Conservation (phyloP, 2,329 filamentous ascomycete genomes). For the Botrytis porri region DNA sequence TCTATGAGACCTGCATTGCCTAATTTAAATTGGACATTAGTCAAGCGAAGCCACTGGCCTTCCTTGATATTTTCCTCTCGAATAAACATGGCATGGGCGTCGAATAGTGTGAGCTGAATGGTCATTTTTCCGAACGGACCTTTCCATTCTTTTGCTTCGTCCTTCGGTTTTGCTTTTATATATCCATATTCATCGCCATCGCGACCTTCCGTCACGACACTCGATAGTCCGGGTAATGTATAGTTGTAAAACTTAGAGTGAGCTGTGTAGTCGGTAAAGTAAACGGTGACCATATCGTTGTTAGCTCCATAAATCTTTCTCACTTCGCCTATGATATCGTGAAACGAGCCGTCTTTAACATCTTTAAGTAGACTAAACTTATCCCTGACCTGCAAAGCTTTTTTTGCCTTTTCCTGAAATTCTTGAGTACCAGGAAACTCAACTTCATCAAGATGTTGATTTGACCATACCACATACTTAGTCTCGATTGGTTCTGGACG, state of each 20-base stretch:
- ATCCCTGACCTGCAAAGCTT: constrained; percentile 46
- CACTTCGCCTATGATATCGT: constrained; percentile 70
- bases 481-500: constrained; percentile 27
- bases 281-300: constrained; percentile 56
- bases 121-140: constrained; percentile 73
- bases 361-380: constrained; percentile 67
- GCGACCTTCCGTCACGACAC: constrained; percentile 35
- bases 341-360: constrained; percentile 53
- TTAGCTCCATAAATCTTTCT: constrained; percentile 52
- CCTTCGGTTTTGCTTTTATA: constrained; percentile 35
- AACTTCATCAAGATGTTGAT: constrained; percentile 45
- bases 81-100: constrained; percentile 62
- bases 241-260: constrained; percentile 59
- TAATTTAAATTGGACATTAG: constrained; percentile 69
- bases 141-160: constrained; percentile 52
- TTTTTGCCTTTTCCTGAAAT: constrained; percentile 43
- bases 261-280: constrained; percentile 79
- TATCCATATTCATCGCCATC: constrained; percentile 60
- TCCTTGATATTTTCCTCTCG: constrained; percentile 49
- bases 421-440: constrained; percentile 44
- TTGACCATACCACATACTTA: constrained; percentile 49
- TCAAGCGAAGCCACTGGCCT: constrained; percentile 63
- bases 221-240: constrained; percentile 34
- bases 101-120: constrained; percentile 69
- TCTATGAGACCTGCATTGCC: constrained; percentile 58